Evolutionary conservation across 2,329 filamentous ascomycete genomes (phyloP), one percentile per base, ranked within the genome.

Genomic region (Xylaria sp.): DNA sequence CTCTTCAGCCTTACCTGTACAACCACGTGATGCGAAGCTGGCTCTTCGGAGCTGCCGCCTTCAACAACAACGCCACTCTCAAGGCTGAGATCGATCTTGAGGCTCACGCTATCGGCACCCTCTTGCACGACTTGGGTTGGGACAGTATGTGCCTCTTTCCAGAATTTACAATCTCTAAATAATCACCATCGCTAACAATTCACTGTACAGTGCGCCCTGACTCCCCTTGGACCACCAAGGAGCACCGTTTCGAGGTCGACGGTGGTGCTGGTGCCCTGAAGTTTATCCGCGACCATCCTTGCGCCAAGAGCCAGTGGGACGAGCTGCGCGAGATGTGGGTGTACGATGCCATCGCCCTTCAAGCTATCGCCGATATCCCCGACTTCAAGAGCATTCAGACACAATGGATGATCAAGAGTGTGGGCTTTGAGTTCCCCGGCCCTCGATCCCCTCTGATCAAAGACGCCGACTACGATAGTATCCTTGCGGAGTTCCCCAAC

Each of bases 1-100:
- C 69, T 50, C 67, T 71, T n/a, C 69, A 71, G 67, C 69, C 67
- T 39, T 71, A 71, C 57, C 62, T 71, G 1, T 71, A 70, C 56
- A 61, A 52, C 55, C 69, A 71, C 34, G 53, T 70, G 25, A 71
- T 71, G 67, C 65, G 69, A 23, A 64, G 62, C 30, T 71, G 69
- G 69, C 55, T 71, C 0, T 71, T 65, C 18, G 69, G 69, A 25
- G 67, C 67, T 15, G 69, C 69, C 2, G 69, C 69, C 39, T 70
- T 71, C 46, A 71, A 71, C 59, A 68, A 70, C 62, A 71, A 71
- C 48, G 58, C 34, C 20, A 71, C 69, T 7, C 67, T 71, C 13
- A 71, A 71, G 67, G 65, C 58, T 41, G 3, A 50, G 45, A 70
- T 71, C n/a, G 69, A 71, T 34, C 65, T 71, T 5, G 69, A 71